Base-by-base conservation (phyloP, 2,329 filamentous ascomycete genomes). In the Beauveria medogensis region DNA sequence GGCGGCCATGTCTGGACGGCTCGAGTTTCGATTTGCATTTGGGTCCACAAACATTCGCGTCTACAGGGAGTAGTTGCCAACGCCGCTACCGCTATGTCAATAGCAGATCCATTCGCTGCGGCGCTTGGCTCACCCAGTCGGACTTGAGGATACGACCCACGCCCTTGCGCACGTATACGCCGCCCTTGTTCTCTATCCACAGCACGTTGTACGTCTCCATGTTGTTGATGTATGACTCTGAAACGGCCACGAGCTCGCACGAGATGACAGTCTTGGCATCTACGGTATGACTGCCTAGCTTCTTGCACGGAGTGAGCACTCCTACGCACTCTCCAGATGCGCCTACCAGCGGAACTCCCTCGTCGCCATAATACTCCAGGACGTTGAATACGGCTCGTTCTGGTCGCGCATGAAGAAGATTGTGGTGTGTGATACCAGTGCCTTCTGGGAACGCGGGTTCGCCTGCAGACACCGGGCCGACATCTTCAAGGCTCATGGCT, bases 141-240 rank as follows among this genome's bases (percentile, higher is more conserved):
- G 58, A 60, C 18, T 60, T 60, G 41, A 60, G 58, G 16, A 60
- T 60, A 3, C 58, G 46, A 20, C 58, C 58, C 24, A 60, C 50
- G 43, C 58, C 58, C 30, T 60, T 60, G 40, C 58, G 58, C 22
- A 60, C 41, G 26, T 60, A 55, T 34, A 54, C 41, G 9, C 40
- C 22, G 8, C 10, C 40, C 50, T 55, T 60, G 6, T 55, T 60
- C 6, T 60, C 58, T 7, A 60, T 55, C 58, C 58, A 60, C 1
- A 55, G 43, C 43, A 60, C 58, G 8, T 55, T 60, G 43, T 55
- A 60, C 34, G 58, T 60, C 41, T 55, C 58, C 41, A 30, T 48
- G n/a, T 43, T 28, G 28, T 34, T 60, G 28, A 60, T 60, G 3
- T 41, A 47, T 10, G 58, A 60, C 22, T 60, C 58, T 2, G 58